Evolutionary conservation across 2,329 filamentous ascomycete genomes (phyloP), one percentile per base, ranked within the genome.

Genomic region (Zasmidium angulare): DNA sequence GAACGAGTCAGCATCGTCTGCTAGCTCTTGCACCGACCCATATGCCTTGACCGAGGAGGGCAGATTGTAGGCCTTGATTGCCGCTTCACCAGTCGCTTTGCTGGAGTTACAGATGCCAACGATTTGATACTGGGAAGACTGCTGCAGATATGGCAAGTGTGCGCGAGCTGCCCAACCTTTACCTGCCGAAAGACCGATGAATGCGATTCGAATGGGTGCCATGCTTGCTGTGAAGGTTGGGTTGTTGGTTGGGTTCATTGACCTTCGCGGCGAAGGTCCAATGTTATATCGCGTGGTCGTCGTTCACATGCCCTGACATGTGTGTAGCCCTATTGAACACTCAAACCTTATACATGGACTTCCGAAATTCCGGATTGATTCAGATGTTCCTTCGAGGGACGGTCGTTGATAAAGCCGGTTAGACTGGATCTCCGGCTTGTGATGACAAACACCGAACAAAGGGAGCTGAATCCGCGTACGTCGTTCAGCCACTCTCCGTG

Each of bases 1-100:
- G 43, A 82, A 55, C 12, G n/a, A 71, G 52, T 78, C 72, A 0
- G 75, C 69, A 60, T 81, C 79, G 2, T 69, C 66, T 14, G 78
- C 79, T 12, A 82, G 66, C 14, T 75, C 74, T 24, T 75, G 62
- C 1, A 76, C 68, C 49, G 71, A 69, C 11, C 72, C 77, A 64
- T 82, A 78, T 0, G 77, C 75, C 53, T 76, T 78, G n/a, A 50
- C 31, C 7, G 73, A 75, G 0, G 64, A 65, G 1, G 68, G 22
- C 21, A 46, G 52, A 7, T 48, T 22, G 23, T 58, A 58, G 22
- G 31, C 23, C 31, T 58, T 48, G 49, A 58, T 58, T 6, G 55
- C 55, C 14, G 55, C 55, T n/a, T 58, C 12, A 12, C 47, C 24
- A 10, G 29, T 46, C n/a, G 29, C 49, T 53, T 58, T 53, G 55